Conservation (phyloP, 208 protist genomes). For the Porcisia hertigi region DNA sequence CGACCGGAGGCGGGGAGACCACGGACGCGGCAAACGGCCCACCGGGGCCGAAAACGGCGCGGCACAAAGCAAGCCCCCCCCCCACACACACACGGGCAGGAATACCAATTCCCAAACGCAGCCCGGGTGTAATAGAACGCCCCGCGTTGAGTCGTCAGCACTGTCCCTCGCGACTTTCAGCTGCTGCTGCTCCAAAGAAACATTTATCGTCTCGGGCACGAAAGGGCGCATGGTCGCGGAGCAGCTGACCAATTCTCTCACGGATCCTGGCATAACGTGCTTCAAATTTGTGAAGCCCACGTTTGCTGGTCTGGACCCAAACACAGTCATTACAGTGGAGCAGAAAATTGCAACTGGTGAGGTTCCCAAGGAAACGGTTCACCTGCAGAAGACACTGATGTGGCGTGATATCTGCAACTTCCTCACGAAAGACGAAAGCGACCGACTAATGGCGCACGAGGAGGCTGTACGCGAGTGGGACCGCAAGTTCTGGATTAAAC, state of each 20-base stretch:
- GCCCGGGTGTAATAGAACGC: background rate
- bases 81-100: background rate
- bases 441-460: conserved; percentile 24
- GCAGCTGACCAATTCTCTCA: conserved; percentile 39
- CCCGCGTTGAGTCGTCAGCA: background rate
- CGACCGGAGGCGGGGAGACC: background rate
- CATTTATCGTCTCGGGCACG: conserved; percentile 44
- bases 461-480: conserved; percentile 49
- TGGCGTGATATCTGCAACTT: conserved; percentile 48
- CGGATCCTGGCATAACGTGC: conserved; percentile 19
- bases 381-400: conserved; percentile 56
- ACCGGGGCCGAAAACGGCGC: background rate
- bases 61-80: background rate
- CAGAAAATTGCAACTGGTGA: conserved; percentile 30
- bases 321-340: conserved; percentile 19
- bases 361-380: conserved; percentile 44
- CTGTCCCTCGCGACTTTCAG: conserved; percentile 35
- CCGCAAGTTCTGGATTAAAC: conserved; percentile 54
- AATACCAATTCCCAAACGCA: background rate
- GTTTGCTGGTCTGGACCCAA: conserved; percentile 10
- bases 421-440: conserved; percentile 22
- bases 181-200: conserved; percentile 48
- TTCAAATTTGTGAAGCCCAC: conserved; percentile 35
- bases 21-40: background rate
- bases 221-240: conserved; percentile 40